A percentile compares a stretch with the other conserved stretches of the same genome.
Evolutionary conservation across 139 green algal species (phyloP).

Genomic region (Chlamydomonas sphaeroides): DNA sequence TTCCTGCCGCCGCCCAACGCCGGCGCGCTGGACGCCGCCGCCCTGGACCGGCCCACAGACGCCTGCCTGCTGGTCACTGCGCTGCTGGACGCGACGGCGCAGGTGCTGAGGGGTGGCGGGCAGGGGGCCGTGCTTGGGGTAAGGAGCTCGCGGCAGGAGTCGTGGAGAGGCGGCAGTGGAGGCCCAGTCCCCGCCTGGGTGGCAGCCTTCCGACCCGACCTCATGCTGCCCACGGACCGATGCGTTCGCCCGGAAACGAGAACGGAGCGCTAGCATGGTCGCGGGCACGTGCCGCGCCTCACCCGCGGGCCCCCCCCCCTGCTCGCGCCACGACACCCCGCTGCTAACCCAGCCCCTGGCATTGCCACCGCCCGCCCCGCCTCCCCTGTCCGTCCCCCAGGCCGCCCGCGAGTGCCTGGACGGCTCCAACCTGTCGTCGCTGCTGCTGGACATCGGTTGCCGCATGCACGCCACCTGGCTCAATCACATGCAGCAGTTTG

Average conservation of each 20-base stretch:
- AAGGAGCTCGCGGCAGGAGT: too few relatives aligned
- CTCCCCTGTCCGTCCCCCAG: background rate
- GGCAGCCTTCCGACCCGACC: too few relatives aligned
- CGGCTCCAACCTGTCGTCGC: slow-evolving; percentile 63
- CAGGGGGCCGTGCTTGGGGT: too few relatives aligned
- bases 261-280: too few relatives aligned
- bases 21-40: slow-evolving; percentile 19
- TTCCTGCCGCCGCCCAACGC: slow-evolving; percentile 56
- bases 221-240: too few relatives aligned
- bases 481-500: slow-evolving; percentile 44
- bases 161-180: too few relatives aligned
- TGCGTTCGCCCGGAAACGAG: too few relatives aligned
- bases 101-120: background rate
- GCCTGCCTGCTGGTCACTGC: slow-evolving; percentile 57
- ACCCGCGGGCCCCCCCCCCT: too few relatives aligned
- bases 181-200: too few relatives aligned
- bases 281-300: too few relatives aligned
- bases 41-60: slow-evolving; percentile 67
- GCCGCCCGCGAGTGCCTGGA: slow-evolving; percentile 44
- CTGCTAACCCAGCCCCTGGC: too few relatives aligned
- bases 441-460: slow-evolving; percentile 59
- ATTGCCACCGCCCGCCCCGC: background rate
- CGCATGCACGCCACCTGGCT: slow-evolving; percentile 34
- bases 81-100: slow-evolving; percentile 46
- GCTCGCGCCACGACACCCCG: too few relatives aligned